Percentiles rank a stretch among this genome's conserved stretches.
phyloP scores from a whole-genome alignment of 176 grass and related monocot species.

The Hsuehochloa calcarea region DNA sequence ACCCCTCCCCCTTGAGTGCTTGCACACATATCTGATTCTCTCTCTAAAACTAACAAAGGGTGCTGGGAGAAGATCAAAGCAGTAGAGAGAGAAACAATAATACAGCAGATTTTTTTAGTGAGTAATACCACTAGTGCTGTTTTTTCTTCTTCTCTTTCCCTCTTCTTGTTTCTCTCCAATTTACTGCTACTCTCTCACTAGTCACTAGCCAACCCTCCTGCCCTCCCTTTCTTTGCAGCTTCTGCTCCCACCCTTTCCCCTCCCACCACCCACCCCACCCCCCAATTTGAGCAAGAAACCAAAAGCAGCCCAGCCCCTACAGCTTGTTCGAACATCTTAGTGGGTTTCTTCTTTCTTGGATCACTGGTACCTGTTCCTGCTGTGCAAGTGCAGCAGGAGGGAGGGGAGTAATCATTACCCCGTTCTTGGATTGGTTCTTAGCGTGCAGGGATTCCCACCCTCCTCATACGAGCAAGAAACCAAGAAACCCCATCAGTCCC shows the following conservation, averaged over 20 bases:
- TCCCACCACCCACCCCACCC: background rate
- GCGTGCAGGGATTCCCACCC: constrained; percentile 1
- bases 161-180: background rate
- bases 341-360: constrained; percentile 24
- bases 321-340: constrained; percentile 7
- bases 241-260: background rate
- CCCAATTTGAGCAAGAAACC: constrained; percentile 1
- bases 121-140: no score
- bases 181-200: background rate
- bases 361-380: background rate
- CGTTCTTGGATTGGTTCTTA: constrained; percentile 30
- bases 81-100: no score
- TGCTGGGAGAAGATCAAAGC: no score
- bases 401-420: constrained; percentile 21
- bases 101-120: no score
- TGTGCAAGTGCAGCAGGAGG: constrained; percentile 13
- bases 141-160: background rate
- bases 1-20: background rate
- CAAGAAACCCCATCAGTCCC: background rate
- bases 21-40: background rate
- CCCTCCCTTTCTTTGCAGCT: background rate
- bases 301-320: background rate
- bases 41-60: background rate
- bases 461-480: constrained; percentile 20
- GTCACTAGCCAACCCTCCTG: background rate